Base-by-base conservation (phyloP, 2,329 filamentous ascomycete genomes). In the Trichoderma citrinoviride region DNA sequence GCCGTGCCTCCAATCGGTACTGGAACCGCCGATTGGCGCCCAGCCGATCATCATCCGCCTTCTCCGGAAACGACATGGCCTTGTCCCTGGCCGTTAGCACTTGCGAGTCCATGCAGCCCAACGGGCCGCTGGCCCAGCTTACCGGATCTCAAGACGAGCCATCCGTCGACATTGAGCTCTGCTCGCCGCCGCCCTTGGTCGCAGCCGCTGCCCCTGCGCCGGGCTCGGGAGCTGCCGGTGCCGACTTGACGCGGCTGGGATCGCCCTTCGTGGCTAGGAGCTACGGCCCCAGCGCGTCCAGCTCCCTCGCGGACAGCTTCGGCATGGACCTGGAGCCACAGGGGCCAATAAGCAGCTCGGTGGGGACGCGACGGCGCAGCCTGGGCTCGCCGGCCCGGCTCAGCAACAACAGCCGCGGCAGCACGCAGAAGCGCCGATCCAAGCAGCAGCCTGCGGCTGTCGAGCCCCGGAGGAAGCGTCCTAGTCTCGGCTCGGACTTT, bases 11-110 rank as follows among this genome's bases (percentile, higher is more conserved):
- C n/a, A 78, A 78, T 37, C 81, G 83, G 23, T 78, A 80, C 66
- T 81, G 80, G 75, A 83, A 80, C 66, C 79, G 82, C 46, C 80
- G 81, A 57, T 78, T 78, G 33, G 82, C 80, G 14, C 80, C 83
- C 3, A 78, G 76, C 23, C 78, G 78, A 33, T 79, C 79, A 2
- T 58, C 78, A 4, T 81, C 81, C 1, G 76, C 83, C 12, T 89
- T 89, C 71, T 85, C 81, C 1, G 83, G 82, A 12, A 81, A 83
- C 46, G 87, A 89, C 67, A 87, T 90, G 81, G 81, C 83, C 47
- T 77, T 89, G 71, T 90, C 87, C 12, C 78, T 90, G 60, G 80
- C 82, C 1, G 77, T 88, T 33, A 87, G 85, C 76, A 89, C 87
- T 1, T 82, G 87, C 1, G 85, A 88, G 47, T 82, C 82, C 2